Percentiles rank a stretch among this genome's conserved stretches.
Evolutionary conservation across 1,284 basidiomycete species (phyloP).

Genomic region (Austroboletus rostrupii): DNA sequence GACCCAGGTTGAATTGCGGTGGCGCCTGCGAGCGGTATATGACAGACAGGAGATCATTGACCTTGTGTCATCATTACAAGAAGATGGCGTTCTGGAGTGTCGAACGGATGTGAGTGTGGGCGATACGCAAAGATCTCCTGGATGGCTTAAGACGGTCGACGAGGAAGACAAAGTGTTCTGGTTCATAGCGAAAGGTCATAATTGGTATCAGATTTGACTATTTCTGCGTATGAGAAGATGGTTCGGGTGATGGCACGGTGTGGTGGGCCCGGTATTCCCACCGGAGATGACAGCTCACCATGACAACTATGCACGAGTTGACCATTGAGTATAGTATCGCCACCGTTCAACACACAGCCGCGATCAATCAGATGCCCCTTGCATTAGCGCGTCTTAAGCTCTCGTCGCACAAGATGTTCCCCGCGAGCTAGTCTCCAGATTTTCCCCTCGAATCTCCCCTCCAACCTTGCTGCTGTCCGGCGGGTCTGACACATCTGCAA

Average conservation of each 20-base stretch:
- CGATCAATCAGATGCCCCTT: no score
- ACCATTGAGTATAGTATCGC: no score
- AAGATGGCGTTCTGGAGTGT: constrained; percentile 44
- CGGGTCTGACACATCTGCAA: neutral
- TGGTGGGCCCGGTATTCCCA: no score
- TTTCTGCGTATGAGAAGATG: no score
- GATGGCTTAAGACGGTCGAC: constrained; percentile 36
- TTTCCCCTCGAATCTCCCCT: neutral
- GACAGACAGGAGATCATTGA: constrained; percentile 76
- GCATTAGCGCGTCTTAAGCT: no score
- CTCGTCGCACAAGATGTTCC: no score
- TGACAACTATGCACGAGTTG: no score
- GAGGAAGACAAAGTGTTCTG: constrained; percentile 47
- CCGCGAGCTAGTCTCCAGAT: neutral
- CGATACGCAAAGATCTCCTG: constrained; percentile 19
- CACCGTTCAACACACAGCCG: no score
- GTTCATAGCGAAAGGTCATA: constrained; percentile 40
- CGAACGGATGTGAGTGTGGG: constrained; percentile 23
- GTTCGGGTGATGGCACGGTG: no score
- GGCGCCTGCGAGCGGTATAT: constrained; percentile 62
- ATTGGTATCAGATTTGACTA: constrained; percentile 50
- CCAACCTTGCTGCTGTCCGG: neutral
- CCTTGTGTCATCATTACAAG: constrained; percentile 51
- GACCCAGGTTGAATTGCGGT: constrained; percentile 59
- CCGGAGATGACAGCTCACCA: no score